Evolutionary conservation across 441 rosid genomes (phyloP), one percentile per base, ranked within the genome.

Genomic region (Erodium trifolium): DNA sequence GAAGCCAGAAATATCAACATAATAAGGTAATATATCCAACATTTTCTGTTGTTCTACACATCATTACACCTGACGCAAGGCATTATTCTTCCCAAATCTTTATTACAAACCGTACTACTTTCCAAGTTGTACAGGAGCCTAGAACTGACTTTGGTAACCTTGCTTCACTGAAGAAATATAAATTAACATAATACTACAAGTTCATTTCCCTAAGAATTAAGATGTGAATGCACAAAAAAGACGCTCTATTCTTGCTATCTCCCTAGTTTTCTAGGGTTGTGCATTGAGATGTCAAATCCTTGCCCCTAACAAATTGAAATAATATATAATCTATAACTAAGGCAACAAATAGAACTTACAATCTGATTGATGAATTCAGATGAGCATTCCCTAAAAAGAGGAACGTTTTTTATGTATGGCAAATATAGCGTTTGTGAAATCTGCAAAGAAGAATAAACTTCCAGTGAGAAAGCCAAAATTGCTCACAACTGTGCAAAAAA

Each of bases 311-410:
- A 62, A 6, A 18, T 53, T 53, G 60, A n/a, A 53, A 9, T 14
- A 53, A 53, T 53, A 16, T n/a, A 51, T 51, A 0, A 51, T 51
- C 18, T 41, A 16, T 53, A 1, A 55, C 62, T 55, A 16, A 55
- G 12, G 35, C 14, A 16, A 16, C 70, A 68, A 63, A 68, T 12
- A 57, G 66, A 82, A 59, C 93, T 83, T 80, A 89, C 98, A 53
- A 94, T 87, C 80, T 92, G 99, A 74, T 85, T 89, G 34, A 92
- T 83, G 67, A 94, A 88, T 81, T 92, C 98, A 0, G 85, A 68
- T 13, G 99, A 90, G 74, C 99, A 94, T 67, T 80, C 97, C 72
- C 74, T 81, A 68, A 94, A 86, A 57, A 94, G 86, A 29, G 87
- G 64, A 64, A 88, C 82, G 66, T 84, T 81, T 75, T 85, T 79